Evolutionary conservation across 371 early-diverging fungal species (phyloP), one percentile per base, ranked within the genome.

Genomic region (Mortierella polycephala): DNA sequence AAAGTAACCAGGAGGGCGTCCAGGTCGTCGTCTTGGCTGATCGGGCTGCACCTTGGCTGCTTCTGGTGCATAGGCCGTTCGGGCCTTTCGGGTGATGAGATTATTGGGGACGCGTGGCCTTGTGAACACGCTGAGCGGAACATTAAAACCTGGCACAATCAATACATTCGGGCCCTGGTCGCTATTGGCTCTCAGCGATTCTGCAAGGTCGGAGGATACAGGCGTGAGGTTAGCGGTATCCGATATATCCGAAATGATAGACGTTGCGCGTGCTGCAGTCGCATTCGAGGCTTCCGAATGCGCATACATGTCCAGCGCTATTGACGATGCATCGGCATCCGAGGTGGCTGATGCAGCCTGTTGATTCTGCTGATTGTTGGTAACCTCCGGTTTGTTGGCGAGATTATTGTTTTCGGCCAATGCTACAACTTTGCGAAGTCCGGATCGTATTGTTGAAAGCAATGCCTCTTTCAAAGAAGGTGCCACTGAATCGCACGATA

Each of bases 1-100:
- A 39, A 72, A 77, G 50, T 77, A 77, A 8, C 79, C 79, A 16
- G 73, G 79, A 7, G 79, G 79, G 53, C 79, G 51, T 45, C 79
- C 79, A 13, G 79, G 79, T 12, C 64, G 50, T 6, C 79, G 68
- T 40, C 64, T 77, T 37, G 57, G 65, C 54, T 50, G 54, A n/a
- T 64, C 52, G 16, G 67, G 16, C 16, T 46, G 51, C 10, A 44
- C 44, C 46, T 52, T 60, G 57, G 16, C 39, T 12, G 57, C 30
- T 1, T 57, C 44, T 10, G 75, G 75, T 1, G 75, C 75, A 54
- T 75, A 69, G 21, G 54, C 65, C 42, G 59, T 69, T 5, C 75
- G 56, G 6, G 69, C 70, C 57, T 69, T 69, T 39, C 57, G 53
- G 37, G 64, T 57, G 58, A 75, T 69, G 30, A 75, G 18, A 11